These are phyloP conservation scores for Colletotrichum somersetense DNA, from an alignment of 2,329 filamentous ascomycete species.

Conservation along the genomic window DNA sequence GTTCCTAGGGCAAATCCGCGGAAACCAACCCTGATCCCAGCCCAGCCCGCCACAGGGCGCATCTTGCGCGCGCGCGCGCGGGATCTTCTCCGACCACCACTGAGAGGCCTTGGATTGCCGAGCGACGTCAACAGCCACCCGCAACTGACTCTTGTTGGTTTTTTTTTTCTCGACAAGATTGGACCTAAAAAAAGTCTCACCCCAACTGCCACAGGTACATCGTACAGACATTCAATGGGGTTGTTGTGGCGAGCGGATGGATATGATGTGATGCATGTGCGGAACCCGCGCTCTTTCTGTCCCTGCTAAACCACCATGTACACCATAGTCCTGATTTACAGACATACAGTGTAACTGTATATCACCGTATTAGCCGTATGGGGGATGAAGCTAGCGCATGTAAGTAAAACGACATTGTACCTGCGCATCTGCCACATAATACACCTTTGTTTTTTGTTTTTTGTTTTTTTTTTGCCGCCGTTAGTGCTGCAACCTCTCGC, in stretches of 20 bases:
- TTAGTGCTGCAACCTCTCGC: slow-evolving; percentile 37
- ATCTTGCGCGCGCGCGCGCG: slow-evolving; percentile 18
- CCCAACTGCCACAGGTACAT: background rate
- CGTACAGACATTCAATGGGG: too few species aligned
- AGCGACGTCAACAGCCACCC: slow-evolving; percentile 1
- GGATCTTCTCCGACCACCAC: slow-evolving; percentile 35
- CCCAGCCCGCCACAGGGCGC: background rate
- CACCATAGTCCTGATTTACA: background rate
- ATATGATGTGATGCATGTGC: background rate
- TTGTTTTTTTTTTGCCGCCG: slow-evolving; percentile 21
- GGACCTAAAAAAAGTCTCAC: background rate
- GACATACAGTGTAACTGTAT: too few species aligned
- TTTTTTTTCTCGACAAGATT: background rate
- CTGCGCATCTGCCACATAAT: slow-evolving; percentile 15
- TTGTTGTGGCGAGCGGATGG: background rate
- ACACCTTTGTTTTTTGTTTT: background rate
- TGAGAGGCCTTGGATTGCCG: slow-evolving; percentile 21
- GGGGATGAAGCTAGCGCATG: slow-evolving; percentile 17
- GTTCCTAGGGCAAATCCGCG: slow-evolving; percentile 35
- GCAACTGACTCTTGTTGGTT: background rate
- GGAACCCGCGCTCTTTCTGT: background rate
- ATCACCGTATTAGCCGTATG: background rate
- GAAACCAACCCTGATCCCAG: slow-evolving; percentile 28
- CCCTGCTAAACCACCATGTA: too few species aligned
- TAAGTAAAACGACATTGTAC: slow-evolving; percentile 15